These are phyloP conservation scores for Glycine tomentella DNA, from an alignment of 306 rosid species.

Conservation along the genomic window DNA sequence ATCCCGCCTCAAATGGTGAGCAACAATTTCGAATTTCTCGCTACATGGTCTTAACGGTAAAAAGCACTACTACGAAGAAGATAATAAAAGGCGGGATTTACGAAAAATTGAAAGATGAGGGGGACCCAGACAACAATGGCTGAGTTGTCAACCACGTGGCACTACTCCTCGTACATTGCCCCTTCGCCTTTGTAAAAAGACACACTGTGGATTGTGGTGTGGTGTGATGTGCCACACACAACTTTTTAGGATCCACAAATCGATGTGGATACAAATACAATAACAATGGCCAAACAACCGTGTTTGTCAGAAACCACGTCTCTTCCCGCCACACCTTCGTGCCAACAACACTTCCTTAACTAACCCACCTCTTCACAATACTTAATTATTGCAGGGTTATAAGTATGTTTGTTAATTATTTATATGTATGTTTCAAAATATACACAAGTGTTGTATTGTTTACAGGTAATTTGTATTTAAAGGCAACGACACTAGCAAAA, in stretches of 20 bases:
- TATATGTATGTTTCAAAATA: no score
- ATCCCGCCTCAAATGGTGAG: constrained; percentile 38
- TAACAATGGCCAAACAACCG: constrained; percentile 27
- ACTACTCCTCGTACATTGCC: constrained; percentile 10
- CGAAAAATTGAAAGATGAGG: not conserved
- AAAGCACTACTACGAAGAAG: no score
- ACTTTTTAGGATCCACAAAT: constrained; percentile 8
- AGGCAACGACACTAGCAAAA: constrained; percentile 46
- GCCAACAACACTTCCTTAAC: not conserved
- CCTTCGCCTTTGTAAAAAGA: constrained; percentile 22
- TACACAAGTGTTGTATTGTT: not conserved
- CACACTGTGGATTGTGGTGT: not conserved
- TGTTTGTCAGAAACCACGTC: constrained; percentile 12
- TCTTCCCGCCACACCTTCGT: constrained; percentile 4
- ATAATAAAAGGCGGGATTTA: constrained; percentile 47
- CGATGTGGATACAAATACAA: not conserved
- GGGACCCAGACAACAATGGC: no score
- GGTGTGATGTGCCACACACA: constrained; percentile 1
- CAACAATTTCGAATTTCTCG: constrained; percentile 32
- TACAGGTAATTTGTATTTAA: constrained; percentile 25
- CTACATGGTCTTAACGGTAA: not conserved
- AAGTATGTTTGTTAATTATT: not conserved
- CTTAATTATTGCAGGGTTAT: not conserved
- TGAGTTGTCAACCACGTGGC: no score
- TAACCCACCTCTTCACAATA: not conserved